Evolutionary conservation across 495 filamentous ascomycete species (phyloP).

Genomic region (Penicillium psychrofluorescens): DNA sequence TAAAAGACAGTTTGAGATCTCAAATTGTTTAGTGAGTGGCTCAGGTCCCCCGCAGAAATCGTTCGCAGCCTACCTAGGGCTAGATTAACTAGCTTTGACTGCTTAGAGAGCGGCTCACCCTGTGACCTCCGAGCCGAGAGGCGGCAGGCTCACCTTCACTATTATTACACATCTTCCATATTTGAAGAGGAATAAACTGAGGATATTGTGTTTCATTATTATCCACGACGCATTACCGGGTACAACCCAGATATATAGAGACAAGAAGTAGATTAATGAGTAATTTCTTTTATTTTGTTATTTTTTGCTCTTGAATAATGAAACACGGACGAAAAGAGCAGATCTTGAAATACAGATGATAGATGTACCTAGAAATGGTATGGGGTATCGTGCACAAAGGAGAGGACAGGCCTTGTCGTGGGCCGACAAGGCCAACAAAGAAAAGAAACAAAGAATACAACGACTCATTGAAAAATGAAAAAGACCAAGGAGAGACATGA

Average conservation of each 20-base stretch:
- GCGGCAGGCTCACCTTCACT: too few relatives aligned
- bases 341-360: slow-evolving; percentile 7
- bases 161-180: too few relatives aligned
- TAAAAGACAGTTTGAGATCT: too few relatives aligned
- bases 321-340: neutral
- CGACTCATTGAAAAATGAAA: slow-evolving; percentile 5
- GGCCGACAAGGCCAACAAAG: neutral
- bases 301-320: neutral
- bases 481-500: slow-evolving; percentile 30
- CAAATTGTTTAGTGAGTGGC: too few relatives aligned
- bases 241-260: slow-evolving; percentile 18
- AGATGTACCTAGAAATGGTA: slow-evolving; percentile 1
- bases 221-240: too few relatives aligned
- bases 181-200: too few relatives aligned
- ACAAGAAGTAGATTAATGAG: slow-evolving; percentile 4
- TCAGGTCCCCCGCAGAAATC: too few relatives aligned
- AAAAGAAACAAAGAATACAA: slow-evolving; percentile 1
- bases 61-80: too few relatives aligned
- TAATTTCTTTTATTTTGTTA: slow-evolving; percentile 4
- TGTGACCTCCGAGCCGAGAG: too few relatives aligned
- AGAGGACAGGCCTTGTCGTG: slow-evolving; percentile 6
- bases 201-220: too few relatives aligned
- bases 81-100: too few relatives aligned
- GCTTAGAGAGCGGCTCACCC: too few relatives aligned
- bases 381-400: slow-evolving; percentile 13